Conservation (phyloP, 179 eudicot genomes). For the Beta macrorhiza region DNA sequence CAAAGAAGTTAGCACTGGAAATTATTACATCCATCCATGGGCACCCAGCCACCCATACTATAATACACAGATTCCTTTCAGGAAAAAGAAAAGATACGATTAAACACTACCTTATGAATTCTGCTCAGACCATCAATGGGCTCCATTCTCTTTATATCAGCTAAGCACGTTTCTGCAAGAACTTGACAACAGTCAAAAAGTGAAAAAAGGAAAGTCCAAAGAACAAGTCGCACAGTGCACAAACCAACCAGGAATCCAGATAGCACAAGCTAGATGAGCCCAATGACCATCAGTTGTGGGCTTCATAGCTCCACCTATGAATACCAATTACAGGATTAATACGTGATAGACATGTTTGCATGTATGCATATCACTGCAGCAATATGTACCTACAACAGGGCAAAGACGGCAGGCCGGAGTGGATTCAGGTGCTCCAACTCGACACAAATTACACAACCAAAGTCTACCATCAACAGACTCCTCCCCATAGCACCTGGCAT, state of each 20-base stretch:
- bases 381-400: constrained; percentile 70
- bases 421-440: constrained; percentile 74
- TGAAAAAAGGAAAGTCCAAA: constrained; percentile 4
- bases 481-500: constrained; percentile 99
- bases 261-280: constrained; percentile 99
- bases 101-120: constrained; percentile 65
- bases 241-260: constrained; percentile 94
- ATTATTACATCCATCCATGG: background rate
- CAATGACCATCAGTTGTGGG: constrained; percentile 97
- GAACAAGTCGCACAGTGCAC: constrained; percentile 12
- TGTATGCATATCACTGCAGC: constrained; percentile 9
- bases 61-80: background rate
- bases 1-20: constrained; percentile 17
- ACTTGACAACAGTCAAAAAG: constrained; percentile 25
- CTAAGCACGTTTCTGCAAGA: constrained; percentile 84
- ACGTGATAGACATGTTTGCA: background rate
- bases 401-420: constrained; percentile 91
- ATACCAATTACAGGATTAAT: constrained; percentile 9
- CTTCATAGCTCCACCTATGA: constrained; percentile 95
- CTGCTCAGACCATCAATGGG: constrained; percentile 88
- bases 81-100: background rate
- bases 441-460: constrained; percentile 95
- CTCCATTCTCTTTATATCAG: constrained; percentile 93
- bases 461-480: constrained; percentile 74
- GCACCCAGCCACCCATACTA: background rate